These are phyloP conservation scores for Monosporascus sp. DNA, from an alignment of 2,329 filamentous ascomycete species.

Conservation along the genomic window DNA sequence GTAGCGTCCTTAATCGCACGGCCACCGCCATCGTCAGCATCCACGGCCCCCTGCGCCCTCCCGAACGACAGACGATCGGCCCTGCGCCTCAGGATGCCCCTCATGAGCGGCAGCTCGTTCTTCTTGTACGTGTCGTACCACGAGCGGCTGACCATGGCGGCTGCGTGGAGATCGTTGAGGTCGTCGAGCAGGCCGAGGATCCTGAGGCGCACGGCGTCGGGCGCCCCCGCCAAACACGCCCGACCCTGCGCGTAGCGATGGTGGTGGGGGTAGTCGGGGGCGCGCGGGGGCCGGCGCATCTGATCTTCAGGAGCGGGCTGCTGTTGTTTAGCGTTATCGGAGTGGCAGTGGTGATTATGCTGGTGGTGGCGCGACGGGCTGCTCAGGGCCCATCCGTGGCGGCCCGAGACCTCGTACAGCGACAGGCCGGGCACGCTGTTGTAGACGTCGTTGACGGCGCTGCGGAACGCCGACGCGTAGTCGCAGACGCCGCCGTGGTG, in stretches of 20 bases:
- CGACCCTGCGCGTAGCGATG: neutral
- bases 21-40: too few species aligned
- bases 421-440: constrained; percentile 46
- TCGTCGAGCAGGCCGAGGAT: constrained; percentile 36
- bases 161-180: constrained; percentile 36
- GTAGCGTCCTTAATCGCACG: too few species aligned
- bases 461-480: constrained; percentile 41
- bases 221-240: neutral
- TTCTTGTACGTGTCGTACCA: constrained; percentile 42
- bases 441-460: constrained; percentile 44
- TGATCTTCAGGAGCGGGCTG: neutral
- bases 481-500: constrained; percentile 42
- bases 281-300: neutral
- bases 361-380: constrained; percentile 30
- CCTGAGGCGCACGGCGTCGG: constrained; percentile 31
- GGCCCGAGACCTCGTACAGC: constrained; percentile 42
- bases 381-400: constrained; percentile 42
- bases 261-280: neutral
- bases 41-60: too few species aligned
- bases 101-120: constrained; percentile 34
- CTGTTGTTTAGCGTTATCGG: too few species aligned
- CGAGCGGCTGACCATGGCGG: constrained; percentile 35
- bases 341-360: neutral
- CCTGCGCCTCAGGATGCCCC: constrained; percentile 17
- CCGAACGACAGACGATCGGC: neutral